A percentile compares a stretch with the other conserved stretches of the same genome.
phyloP scores from a whole-genome alignment of 495 filamentous ascomycete genomes.

The Hypoxylon rickii region DNA sequence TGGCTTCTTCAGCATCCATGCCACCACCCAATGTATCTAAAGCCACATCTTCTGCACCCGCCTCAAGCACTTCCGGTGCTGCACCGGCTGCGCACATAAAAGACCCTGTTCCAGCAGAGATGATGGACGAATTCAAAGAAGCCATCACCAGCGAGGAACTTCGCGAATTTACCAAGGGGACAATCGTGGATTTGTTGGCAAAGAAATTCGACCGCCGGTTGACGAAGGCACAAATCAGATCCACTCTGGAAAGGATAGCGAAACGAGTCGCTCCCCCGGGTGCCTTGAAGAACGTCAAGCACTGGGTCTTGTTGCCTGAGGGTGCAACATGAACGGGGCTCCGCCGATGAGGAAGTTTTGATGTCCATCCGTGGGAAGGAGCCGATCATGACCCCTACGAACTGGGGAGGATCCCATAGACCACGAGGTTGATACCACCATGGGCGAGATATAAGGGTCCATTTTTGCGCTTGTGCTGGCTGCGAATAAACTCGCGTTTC shows the following conservation, averaged over 20 bases:
- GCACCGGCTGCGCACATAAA: conserved; percentile 37
- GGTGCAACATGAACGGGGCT: conserved; percentile 4
- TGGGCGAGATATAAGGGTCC: no score
- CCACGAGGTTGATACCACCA: no score
- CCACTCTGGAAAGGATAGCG: conserved; percentile 72
- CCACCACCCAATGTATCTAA: conserved; percentile 18
- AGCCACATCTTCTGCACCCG: no score
- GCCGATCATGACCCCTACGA: neutral
- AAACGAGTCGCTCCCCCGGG: conserved; percentile 52
- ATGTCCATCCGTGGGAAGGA: conserved; percentile 1
- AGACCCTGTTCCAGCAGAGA: conserved; percentile 61
- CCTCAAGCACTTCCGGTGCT: neutral
- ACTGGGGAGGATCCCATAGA: neutral
- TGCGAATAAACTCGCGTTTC: no score
- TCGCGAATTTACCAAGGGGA: conserved; percentile 69
- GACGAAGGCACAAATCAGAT: conserved; percentile 70
- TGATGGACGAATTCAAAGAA: conserved; percentile 73
- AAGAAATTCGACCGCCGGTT: conserved; percentile 73
- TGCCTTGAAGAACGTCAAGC: conserved; percentile 52
- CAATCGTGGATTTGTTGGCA: conserved; percentile 72
- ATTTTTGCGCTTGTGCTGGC: no score
- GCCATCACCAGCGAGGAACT: conserved; percentile 62
- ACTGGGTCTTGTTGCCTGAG: conserved; percentile 26
- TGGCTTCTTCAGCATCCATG: conserved; percentile 17
- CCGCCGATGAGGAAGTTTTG: neutral